Conservation (phyloP, 495 filamentous ascomycete species). For the Platismatia glauca region DNA sequence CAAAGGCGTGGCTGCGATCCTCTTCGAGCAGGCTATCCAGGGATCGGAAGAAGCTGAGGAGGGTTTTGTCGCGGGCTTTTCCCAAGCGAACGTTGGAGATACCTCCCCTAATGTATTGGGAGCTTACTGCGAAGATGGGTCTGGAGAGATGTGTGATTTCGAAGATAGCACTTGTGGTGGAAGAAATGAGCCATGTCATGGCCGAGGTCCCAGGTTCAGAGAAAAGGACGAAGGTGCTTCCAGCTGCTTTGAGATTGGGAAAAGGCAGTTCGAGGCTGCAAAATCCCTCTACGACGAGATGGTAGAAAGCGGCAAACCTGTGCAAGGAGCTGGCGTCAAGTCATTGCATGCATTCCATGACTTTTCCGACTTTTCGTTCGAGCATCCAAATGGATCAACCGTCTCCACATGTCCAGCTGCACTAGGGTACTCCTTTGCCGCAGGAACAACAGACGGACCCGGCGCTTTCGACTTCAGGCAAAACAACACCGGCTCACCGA, state of each 20-base stretch:
- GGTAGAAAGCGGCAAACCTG: conserved; percentile 36
- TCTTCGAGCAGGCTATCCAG: conserved; percentile 67
- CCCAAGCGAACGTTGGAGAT: conserved; percentile 89
- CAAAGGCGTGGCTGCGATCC: conserved; percentile 83
- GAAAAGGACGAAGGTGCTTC: conserved; percentile 59
- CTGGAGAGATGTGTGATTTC: conserved; percentile 56
- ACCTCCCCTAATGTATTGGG: conserved; percentile 84
- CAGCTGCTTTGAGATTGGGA: conserved; percentile 66
- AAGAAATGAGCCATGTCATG: conserved; percentile 69
- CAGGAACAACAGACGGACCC: conserved; percentile 88
- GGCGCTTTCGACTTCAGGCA: conserved; percentile 94
- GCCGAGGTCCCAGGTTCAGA: conserved; percentile 72
- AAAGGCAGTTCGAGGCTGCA: conserved; percentile 56
- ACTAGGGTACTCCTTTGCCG: conserved; percentile 87
- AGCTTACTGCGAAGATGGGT: conserved; percentile 70
- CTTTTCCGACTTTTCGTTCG: conserved; percentile 65
- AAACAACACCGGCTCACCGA: conserved; percentile 58
- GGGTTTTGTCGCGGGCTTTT: conserved; percentile 87
- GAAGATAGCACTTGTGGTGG: conserved; percentile 74
- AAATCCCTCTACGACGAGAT: conserved; percentile 52
- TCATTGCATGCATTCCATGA: conserved; percentile 69
- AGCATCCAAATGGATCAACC: conserved; percentile 62
- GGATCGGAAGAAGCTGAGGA: conserved; percentile 46
- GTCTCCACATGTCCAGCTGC: conserved; percentile 82
- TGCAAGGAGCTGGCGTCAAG: conserved; percentile 52